Conservation (phyloP, 2,329 filamentous ascomycete genomes). For the Blastomyces percursus region DNA sequence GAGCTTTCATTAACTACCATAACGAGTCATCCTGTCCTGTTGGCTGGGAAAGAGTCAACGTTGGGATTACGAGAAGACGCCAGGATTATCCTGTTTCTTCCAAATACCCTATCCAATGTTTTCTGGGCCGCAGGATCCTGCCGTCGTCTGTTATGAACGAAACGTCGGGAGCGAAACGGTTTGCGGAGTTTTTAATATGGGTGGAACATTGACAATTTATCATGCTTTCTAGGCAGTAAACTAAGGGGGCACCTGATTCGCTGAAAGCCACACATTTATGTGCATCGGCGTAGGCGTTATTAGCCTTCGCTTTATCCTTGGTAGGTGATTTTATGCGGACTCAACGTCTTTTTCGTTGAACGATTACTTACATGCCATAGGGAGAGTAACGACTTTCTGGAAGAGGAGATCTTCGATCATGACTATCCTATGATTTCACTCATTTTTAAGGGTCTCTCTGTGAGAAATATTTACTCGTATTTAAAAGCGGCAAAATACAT, state of each 20-base stretch:
- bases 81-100: background rate
- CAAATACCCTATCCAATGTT: background rate
- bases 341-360: slow-evolving; percentile 4
- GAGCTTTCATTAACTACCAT: background rate
- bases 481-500: slow-evolving; percentile 6
- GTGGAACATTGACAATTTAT: background rate
- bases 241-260: background rate
- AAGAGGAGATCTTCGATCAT: background rate
- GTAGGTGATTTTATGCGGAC: background rate
- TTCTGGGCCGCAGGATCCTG: background rate
- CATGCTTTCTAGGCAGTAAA: background rate
- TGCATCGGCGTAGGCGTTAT: background rate
- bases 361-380: background rate
- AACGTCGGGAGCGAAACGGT: background rate
- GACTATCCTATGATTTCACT: background rate
- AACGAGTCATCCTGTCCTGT: background rate
- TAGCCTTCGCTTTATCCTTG: background rate
- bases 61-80: background rate
- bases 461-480: background rate
- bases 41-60: background rate
- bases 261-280: background rate
- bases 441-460: slow-evolving; percentile 3
- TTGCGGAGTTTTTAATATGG: background rate
- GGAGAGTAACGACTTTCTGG: background rate
- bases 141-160: background rate